Conservation (phyloP, 768 basidiomycete species). For the Goffeauzyma gilvescens region DNA sequence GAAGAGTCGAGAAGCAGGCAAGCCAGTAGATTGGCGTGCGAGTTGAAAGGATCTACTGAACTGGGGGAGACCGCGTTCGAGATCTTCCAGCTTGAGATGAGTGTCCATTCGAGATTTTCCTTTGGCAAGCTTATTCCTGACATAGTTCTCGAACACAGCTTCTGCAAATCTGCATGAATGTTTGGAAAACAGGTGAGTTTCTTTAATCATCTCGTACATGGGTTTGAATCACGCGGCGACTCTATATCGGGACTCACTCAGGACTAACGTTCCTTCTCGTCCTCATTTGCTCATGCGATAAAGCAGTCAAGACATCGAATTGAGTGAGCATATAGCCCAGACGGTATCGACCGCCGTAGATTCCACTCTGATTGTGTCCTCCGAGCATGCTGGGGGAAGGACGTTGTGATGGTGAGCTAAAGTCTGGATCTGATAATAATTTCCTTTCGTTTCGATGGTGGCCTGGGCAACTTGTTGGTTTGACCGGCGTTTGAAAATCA, state of each 20-base stretch:
- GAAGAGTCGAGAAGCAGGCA: constrained; percentile 19
- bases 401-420: too few species aligned
- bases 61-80: constrained; percentile 22
- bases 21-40: constrained; percentile 15
- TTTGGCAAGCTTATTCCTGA: constrained; percentile 21
- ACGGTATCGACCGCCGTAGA: neutral
- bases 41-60: constrained; percentile 15
- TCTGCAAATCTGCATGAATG: constrained; percentile 18
- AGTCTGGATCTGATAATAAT: too few species aligned
- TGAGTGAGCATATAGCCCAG: constrained; percentile 3
- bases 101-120: constrained; percentile 19
- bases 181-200: too few species aligned
- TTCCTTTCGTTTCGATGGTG: too few species aligned
- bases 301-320: constrained; percentile 9
- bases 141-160: constrained; percentile 22
- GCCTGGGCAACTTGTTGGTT: too few species aligned
- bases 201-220: too few species aligned
- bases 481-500: too few species aligned
- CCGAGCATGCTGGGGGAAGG: too few species aligned
- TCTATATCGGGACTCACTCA: neutral
- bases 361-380: too few species aligned
- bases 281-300: constrained; percentile 3
- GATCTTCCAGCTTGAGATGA: constrained; percentile 18
- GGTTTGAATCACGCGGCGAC: too few species aligned
- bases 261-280: neutral